Evolutionary conservation across 2,329 filamentous ascomycete species (phyloP).

Genomic region (Huntiella abstrusa): DNA sequence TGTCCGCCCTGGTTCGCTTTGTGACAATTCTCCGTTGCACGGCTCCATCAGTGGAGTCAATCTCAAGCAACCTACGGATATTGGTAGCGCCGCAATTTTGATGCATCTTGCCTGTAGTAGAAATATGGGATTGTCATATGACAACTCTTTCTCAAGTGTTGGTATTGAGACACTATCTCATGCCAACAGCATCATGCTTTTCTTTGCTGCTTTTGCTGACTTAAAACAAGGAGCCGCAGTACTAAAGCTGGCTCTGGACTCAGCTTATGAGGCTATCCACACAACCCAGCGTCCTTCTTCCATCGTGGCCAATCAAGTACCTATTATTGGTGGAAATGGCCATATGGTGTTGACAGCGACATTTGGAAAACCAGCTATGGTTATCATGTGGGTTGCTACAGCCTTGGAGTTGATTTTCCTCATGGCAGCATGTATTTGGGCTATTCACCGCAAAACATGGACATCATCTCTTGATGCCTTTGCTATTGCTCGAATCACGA

Average conservation of each 20-base stretch:
- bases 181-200: slow-evolving; percentile 6
- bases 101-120: slow-evolving; percentile 5
- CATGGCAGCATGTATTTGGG: slow-evolving; percentile 1
- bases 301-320: slow-evolving; percentile 4
- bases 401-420: slow-evolving; percentile 5
- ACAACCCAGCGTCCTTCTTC: not conserved
- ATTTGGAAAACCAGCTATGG: slow-evolving; percentile 2
- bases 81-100: slow-evolving; percentile 5
- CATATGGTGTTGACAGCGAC: slow-evolving; percentile 5
- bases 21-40: slow-evolving; percentile 4
- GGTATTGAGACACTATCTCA: not conserved
- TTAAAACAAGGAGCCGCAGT: not conserved
- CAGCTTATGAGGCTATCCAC: slow-evolving; percentile 9
- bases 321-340: slow-evolving; percentile 9
- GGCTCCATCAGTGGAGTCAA: slow-evolving; percentile 2
- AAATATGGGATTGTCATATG: slow-evolving; percentile 3
- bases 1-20: not conserved
- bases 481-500: slow-evolving; percentile 7
- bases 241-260: slow-evolving; percentile 7
- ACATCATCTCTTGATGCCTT: slow-evolving; percentile 8
- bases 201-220: slow-evolving; percentile 7
- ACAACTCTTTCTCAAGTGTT: not conserved
- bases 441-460: slow-evolving; percentile 4
- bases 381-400: slow-evolving; percentile 7
- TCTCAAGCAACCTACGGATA: slow-evolving; percentile 6